Base-by-base conservation (phyloP, 441 rosid species). In the Capsella rubella region DNA sequence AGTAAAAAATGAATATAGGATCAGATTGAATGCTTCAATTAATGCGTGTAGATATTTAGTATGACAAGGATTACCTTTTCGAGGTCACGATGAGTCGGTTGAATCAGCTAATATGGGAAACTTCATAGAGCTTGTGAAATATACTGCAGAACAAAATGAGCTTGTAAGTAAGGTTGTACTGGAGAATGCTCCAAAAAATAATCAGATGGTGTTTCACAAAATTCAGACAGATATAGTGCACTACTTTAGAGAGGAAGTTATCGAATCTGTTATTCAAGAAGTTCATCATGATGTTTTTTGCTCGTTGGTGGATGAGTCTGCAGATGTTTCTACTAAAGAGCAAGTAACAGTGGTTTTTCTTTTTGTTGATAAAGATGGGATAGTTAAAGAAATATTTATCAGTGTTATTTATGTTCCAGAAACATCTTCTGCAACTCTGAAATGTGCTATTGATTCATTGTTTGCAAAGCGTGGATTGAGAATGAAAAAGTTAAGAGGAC, bases 131-230 rank as follows among this genome's bases (percentile, higher is more conserved):
- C 54, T 63, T 16, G 14, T 21, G 65, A 60, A 42, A 60, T 13
- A 40, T 3, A 60, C 2, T 6, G 13, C 65, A 21, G 12, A 8
- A 6, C 7, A 40, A 60, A 37, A 21, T 60, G 16, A 60, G 18
- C 1, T 21, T 39, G 37, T 53, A 53, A 29, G 37, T 14, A 31
- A 54, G 5, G 6, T 29, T 54, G 34, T 60, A 5, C 21, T 40
- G 18, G 31, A 60, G 10, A 40, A 60, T 60, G 34, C 49, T 39
- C 64, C 49, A 0, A 39, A 60, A 39, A 40, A 21, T 42, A 60
- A 39, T 60, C 64, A 60, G 2, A 39, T 25, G 6, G 64, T 21
- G 6, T 39, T 7, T 40, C 12, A 14, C 1, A 13, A 25, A 25
- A 39, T 40, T 21, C 18, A 60, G 11, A 40, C 12, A 12, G 34